These are phyloP conservation scores for Rhizopogon vinicolor DNA, from an alignment of 768 basidiomycete genomes.

Conservation along the genomic window DNA sequence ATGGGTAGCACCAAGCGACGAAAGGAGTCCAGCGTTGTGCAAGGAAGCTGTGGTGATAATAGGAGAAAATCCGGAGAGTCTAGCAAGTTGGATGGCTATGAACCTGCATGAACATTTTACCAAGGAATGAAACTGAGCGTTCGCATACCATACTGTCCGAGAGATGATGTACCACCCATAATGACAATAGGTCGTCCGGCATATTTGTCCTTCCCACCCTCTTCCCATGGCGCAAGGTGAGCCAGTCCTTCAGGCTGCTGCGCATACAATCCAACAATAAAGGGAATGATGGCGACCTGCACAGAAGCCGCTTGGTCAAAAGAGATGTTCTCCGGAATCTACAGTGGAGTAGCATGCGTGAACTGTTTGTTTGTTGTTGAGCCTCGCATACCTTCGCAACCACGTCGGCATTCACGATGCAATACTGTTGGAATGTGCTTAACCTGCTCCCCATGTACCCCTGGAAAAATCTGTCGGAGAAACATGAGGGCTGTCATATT, in stretches of 20 bases:
- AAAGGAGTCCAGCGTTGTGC: conserved; percentile 27
- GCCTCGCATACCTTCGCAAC: conserved; percentile 8
- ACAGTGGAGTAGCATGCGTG: neutral
- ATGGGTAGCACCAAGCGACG: conserved; percentile 33
- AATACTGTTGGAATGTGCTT: conserved; percentile 24
- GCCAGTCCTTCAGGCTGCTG: conserved; percentile 21
- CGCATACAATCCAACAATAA: conserved; percentile 28
- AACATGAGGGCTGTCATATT: neutral
- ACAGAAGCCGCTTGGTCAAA: conserved; percentile 37
- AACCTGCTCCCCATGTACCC: conserved; percentile 1
- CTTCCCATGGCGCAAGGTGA: conserved; percentile 28
- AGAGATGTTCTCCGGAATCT: conserved; percentile 33
- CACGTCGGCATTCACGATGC: conserved; percentile 17
- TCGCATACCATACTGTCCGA: conserved; percentile 35
- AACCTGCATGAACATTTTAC: conserved; percentile 32
- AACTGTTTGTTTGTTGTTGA: neutral
- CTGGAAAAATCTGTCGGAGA: conserved; percentile 8
- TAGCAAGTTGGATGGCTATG: conserved; percentile 32
- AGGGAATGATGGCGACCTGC: conserved; percentile 26
- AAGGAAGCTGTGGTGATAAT: conserved; percentile 37
- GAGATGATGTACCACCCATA: conserved; percentile 31
- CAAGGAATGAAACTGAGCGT: conserved; percentile 26
- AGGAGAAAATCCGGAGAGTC: conserved; percentile 29
- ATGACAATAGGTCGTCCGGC: conserved; percentile 29
- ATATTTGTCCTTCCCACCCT: conserved; percentile 25